Evolutionary conservation across 305 asterid species (phyloP), one percentile per base, ranked within the genome.

Genomic region (Fraxinus sp.): DNA sequence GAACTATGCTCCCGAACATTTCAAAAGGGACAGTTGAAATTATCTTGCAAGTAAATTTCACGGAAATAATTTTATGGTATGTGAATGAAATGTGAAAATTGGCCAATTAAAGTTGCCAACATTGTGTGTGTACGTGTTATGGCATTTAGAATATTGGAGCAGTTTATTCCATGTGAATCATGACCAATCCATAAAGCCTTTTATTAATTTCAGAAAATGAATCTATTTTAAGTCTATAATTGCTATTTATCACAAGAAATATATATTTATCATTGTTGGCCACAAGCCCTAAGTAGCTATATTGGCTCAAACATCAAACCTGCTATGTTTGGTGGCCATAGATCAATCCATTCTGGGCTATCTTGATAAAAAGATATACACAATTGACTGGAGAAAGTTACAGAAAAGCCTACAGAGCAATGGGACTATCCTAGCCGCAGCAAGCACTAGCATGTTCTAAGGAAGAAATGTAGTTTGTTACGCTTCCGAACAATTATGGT

Each of bases 311-410:
- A 32, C 52, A 78, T 64, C 32, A 39, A 33, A 64, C 76, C 74
- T 49, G n/a, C 74, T 16, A 2, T 36, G 13, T 62, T 62, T 13
- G 7, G 20, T 11, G 66, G 44, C 18, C 39, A 2, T 24, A 13
- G 68, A 49, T 46, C 70, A 46, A 22, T 26, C 9, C 41, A 77
- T 18, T 35, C 78, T 37, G 57, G 78, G n/a, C 80, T 28, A 49
- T 49, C 66, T 7, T n/a, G 33, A 78, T 59, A 79, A 66, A 46
- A 59, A 72, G 55, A 30, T 35, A 75, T 71, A 28, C 84, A 82
- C 7, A 57, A 13, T 35, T 82, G 79, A 26, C 33, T 14, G n/a
- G 68, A 74, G 59, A 77, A 46, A 37, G 41, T 74, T 44, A n/a
- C 28, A 24, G 82, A 78, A 30, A 14, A 68, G 66, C 70, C 79